These are phyloP conservation scores for Juglanconis sp. DNA, from an alignment of 2,329 filamentous ascomycete genomes.

Conservation along the genomic window DNA sequence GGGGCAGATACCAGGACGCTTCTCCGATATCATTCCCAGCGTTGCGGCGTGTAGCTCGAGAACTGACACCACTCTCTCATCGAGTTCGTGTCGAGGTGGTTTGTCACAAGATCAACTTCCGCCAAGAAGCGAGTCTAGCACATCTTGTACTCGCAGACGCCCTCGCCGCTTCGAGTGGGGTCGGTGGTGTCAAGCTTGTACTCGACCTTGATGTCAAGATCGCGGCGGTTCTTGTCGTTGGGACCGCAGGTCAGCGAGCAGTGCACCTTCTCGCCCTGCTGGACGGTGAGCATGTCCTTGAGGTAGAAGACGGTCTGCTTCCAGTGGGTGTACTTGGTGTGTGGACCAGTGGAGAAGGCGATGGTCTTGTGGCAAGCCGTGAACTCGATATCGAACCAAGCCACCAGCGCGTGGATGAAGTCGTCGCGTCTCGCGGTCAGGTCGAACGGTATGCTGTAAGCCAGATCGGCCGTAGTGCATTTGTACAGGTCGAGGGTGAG, in stretches of 20 bases:
- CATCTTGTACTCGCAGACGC: slow-evolving; percentile 77
- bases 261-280: slow-evolving; percentile 76
- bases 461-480: slow-evolving; percentile 76
- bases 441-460: slow-evolving; percentile 76
- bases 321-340: slow-evolving; percentile 99
- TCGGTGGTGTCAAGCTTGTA: slow-evolving; percentile 81
- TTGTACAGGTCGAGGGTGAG: slow-evolving; percentile 92
- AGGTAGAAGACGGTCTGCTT: slow-evolving; percentile 99
- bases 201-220: slow-evolving; percentile 84
- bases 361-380: slow-evolving; percentile 97
- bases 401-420: slow-evolving; percentile 93
- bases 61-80: too few relatives aligned
- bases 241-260: slow-evolving; percentile 78
- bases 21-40: too few relatives aligned
- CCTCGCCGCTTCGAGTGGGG: slow-evolving; percentile 63
- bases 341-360: slow-evolving; percentile 92
- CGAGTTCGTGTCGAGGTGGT: background rate
- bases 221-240: slow-evolving; percentile 89
- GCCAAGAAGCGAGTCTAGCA: slow-evolving; percentile 41
- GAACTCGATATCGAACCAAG: slow-evolving; percentile 99
- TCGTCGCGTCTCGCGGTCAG: slow-evolving; percentile 80
- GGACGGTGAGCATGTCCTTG: slow-evolving; percentile 85
- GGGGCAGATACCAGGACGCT: too few relatives aligned
- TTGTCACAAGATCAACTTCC: background rate
- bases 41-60: too few relatives aligned